These are phyloP conservation scores for Sphenostylis stenocarpa DNA, from an alignment of 306 rosid species.

Conservation along the genomic window DNA sequence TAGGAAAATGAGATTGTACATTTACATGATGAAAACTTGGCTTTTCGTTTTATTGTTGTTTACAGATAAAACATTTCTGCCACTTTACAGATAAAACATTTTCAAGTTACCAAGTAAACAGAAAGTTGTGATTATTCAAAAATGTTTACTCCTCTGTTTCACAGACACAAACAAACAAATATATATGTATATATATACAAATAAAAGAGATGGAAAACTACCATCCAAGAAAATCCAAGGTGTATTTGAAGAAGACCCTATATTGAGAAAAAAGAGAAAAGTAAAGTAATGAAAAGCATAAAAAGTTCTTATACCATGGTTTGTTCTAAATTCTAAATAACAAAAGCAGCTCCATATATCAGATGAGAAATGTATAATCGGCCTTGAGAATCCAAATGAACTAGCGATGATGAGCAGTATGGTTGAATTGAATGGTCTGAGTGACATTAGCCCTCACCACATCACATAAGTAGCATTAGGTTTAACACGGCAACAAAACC, in stretches of 20 bases:
- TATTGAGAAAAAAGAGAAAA: neutral
- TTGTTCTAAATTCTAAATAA: slow-evolving; percentile 18
- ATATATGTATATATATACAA: neutral
- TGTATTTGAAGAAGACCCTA: neutral
- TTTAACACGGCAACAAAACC: neutral
- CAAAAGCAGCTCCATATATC: slow-evolving; percentile 26
- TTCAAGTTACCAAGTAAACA: slow-evolving; percentile 1
- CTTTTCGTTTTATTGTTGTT: neutral
- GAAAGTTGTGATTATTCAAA: neutral
- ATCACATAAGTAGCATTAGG: neutral
- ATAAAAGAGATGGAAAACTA: neutral
- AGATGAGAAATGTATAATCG: slow-evolving; percentile 9
- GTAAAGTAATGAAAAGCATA: neutral
- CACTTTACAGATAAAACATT: no score
- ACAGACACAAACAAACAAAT: neutral
- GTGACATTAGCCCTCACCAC: slow-evolving; percentile 11
- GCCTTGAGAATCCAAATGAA: slow-evolving; percentile 24
- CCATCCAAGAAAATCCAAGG: neutral
- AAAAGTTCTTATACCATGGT: slow-evolving; percentile 16
- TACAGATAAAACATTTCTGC: neutral
- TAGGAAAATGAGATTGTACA: no score
- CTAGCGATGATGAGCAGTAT: slow-evolving; percentile 29
- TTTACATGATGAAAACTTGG: no score
- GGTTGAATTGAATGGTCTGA: slow-evolving; percentile 11
- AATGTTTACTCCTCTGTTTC: neutral